Evolutionary conservation across 305 asterid species (phyloP).

Genomic region (Solanum hybrid): DNA sequence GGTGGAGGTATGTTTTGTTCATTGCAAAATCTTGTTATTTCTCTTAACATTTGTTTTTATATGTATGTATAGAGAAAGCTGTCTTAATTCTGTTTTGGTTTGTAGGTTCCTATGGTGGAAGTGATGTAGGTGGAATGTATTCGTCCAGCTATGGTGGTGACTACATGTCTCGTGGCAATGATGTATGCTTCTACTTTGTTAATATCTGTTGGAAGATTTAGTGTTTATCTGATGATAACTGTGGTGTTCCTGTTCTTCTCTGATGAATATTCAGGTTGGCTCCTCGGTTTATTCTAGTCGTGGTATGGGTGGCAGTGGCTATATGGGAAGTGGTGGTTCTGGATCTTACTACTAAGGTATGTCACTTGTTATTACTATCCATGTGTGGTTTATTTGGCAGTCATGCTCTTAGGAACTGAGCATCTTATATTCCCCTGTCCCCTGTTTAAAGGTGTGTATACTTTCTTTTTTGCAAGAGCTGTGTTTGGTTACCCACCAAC

Average conservation of each 20-base stretch:
- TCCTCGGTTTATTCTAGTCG: slow-evolving; percentile 70
- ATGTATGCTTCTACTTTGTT: slow-evolving; percentile 45
- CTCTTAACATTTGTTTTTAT: not conserved
- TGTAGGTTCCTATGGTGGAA: slow-evolving; percentile 71
- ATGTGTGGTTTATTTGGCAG: not conserved
- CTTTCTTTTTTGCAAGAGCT: slow-evolving; percentile 14
- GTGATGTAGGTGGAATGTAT: slow-evolving; percentile 77
- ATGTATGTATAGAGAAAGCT: not conserved
- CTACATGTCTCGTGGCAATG: slow-evolving; percentile 70
- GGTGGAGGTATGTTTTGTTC: slow-evolving; percentile 53
- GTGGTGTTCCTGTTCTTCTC: not conserved
- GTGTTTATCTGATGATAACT: not conserved
- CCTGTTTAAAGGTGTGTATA: not conserved
- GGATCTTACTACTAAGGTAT: slow-evolving; percentile 86
- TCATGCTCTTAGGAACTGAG: not conserved
- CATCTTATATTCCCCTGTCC: not conserved
- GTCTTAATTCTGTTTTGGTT: not conserved
- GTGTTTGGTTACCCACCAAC: slow-evolving; percentile 16
- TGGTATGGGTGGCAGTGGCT: slow-evolving; percentile 62
- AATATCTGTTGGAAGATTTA: slow-evolving; percentile 1
- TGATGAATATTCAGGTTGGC: slow-evolving; percentile 43
- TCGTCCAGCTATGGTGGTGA: slow-evolving; percentile 74
- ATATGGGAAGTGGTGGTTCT: slow-evolving; percentile 80
- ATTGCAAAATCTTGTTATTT: not conserved
- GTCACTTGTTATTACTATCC: slow-evolving; percentile 2